phyloP scores from a whole-genome alignment of 805 yeast species.

The Yarrowia sp. region DNA sequence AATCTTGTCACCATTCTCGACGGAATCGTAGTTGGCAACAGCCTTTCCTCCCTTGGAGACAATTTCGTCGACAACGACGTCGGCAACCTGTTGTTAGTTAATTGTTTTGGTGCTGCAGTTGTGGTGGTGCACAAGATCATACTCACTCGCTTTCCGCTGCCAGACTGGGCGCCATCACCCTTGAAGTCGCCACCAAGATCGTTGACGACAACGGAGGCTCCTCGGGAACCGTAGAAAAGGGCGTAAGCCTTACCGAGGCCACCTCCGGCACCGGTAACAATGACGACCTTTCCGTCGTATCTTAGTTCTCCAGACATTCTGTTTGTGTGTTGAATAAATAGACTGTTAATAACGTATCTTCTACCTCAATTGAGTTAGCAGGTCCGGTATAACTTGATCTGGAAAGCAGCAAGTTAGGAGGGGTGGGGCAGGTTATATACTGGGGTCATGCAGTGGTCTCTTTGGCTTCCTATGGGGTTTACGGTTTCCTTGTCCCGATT shows the following conservation, averaged over 20 bases:
- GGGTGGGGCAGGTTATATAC: constrained; percentile 34
- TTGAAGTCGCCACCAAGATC: constrained; percentile 86
- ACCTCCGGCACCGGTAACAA: constrained; percentile 97
- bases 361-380: constrained; percentile 38
- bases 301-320: constrained; percentile 50
- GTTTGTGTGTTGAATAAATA: constrained; percentile 37
- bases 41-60: constrained; percentile 79
- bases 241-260: constrained; percentile 93
- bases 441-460: constrained; percentile 27
- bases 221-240: constrained; percentile 82
- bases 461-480: constrained; percentile 36
- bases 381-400: constrained; percentile 36
- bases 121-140: neutral
- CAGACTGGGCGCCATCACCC: constrained; percentile 66
- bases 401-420: constrained; percentile 19
- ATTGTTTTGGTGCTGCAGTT: constrained; percentile 42
- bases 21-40: constrained; percentile 93
- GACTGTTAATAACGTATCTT: constrained; percentile 38
- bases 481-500: constrained; percentile 32
- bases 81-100: constrained; percentile 71
- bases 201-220: constrained; percentile 94
- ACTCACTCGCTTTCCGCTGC: constrained; percentile 42
- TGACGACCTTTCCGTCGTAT: constrained; percentile 85
- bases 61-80: constrained; percentile 86
- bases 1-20: constrained; percentile 82